Evolutionary conservation across 495 filamentous ascomycete species (phyloP).

Genomic region (Darksidea phi): DNA sequence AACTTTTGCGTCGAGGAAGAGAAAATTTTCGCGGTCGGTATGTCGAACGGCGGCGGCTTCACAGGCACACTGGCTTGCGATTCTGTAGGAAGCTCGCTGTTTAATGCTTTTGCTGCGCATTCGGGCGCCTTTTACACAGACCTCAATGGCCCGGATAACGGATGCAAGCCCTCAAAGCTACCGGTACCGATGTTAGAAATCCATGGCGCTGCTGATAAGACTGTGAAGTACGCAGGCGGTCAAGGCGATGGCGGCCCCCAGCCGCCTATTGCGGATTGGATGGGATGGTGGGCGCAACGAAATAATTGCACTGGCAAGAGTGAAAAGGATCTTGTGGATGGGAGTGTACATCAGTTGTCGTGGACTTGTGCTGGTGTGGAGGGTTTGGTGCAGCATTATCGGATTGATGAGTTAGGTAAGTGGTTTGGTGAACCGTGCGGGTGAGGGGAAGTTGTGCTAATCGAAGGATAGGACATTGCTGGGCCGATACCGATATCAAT

Average conservation of each 20-base stretch:
- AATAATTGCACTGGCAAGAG: constrained; percentile 46
- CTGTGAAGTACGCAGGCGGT: constrained; percentile 43
- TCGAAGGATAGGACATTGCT: constrained; percentile 16
- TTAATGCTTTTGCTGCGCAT: constrained; percentile 15
- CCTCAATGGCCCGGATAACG: constrained; percentile 38
- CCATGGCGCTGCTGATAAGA: constrained; percentile 50
- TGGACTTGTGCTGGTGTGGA: constrained; percentile 13
- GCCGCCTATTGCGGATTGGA: constrained; percentile 41
- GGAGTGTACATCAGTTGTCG: constrained; percentile 32
- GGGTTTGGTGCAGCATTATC: constrained; percentile 47
- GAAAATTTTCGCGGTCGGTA: constrained; percentile 17
- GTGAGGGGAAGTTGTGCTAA: neutral
- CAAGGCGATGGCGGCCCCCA: constrained; percentile 43
- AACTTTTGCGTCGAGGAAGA: constrained; percentile 22
- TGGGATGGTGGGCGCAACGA: constrained; percentile 43
- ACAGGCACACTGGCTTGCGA: constrained; percentile 19
- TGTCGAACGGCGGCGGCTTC: constrained; percentile 29
- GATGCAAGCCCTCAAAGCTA: constrained; percentile 42
- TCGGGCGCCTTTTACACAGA: constrained; percentile 32
- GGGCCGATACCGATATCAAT: constrained; percentile 26
- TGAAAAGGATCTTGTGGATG: constrained; percentile 40
- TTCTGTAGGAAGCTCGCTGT: constrained; percentile 7
- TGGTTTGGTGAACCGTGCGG: neutral
- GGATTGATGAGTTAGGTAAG: constrained; percentile 44
- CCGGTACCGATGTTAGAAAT: constrained; percentile 51